Base-by-base conservation (phyloP, 2,329 filamentous ascomycete species). In the Botrytis fabae region DNA sequence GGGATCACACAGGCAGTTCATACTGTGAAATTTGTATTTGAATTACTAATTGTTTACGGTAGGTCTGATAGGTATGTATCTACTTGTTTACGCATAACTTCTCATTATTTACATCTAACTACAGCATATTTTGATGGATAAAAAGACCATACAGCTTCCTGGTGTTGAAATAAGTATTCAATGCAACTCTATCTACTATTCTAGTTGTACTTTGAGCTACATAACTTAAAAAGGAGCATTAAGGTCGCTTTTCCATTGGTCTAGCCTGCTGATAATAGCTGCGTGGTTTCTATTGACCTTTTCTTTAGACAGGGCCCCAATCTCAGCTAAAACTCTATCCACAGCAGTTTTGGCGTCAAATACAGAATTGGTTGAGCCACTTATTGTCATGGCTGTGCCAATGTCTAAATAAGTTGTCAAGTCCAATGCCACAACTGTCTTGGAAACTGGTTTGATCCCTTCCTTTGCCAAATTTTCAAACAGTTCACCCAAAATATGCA, bases 401-500 rank as follows among this genome's bases (percentile, higher is more conserved):
- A 59, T 5, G 4, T 35, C n/a, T 4, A 4, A 4, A 32, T 59
- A 35, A 1, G 1, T 3, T 59, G 16, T 20, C 20, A 9, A 10
- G 1, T 32, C 54, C 16, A 59, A 6, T 10, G 6, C 2, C 3
- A 35, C 2, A 4, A 59, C 28, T 35, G 7, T 22, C 2, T 9
- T 60, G 8, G 12, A 2, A 60, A 60, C 18, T 35, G 57, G 32
- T 0, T 3, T 9, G 22, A 35, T 35, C 10, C 7, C 2, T 4
- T 32, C 2, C 20, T 18, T 0, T 22, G 8, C 1, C 4, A 35
- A 0, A 5, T 1, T 5, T 4, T 4, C 0, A 2, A 35, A 20
- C 6, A 59, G 0, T 8, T 18, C 0, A 18, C 0, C 1, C 3
- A 22, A 8, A 9, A 0, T 22, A 4, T 9, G 7, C 5, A 1